Conservation (phyloP, 805 yeast species). For the Metschnikowia corniflorae region DNA sequence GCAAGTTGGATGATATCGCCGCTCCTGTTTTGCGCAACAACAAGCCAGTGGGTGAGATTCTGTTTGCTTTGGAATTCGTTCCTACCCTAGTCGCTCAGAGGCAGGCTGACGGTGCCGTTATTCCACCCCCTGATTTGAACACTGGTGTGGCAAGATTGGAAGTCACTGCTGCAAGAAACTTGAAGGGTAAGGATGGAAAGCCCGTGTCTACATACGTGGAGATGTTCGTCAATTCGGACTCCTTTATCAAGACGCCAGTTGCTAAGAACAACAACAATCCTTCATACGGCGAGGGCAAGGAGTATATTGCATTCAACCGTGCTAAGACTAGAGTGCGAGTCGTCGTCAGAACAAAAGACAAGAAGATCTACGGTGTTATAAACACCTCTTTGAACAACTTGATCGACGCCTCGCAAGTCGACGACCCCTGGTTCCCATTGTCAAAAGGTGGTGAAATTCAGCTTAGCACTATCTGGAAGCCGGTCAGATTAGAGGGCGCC, state of each 20-base stretch:
- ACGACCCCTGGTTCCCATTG: constrained; percentile 73
- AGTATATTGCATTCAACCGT: constrained; percentile 69
- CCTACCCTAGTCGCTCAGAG: constrained; percentile 64
- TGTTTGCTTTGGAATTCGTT: constrained; percentile 68
- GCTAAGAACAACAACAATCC: constrained; percentile 64
- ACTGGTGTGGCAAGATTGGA: constrained; percentile 84
- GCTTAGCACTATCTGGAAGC: constrained; percentile 75
- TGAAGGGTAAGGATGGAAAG: constrained; percentile 45
- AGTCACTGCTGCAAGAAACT: constrained; percentile 59
- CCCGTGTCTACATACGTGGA: constrained; percentile 62
- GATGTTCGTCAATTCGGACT: constrained; percentile 53
- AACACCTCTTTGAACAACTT: constrained; percentile 59
- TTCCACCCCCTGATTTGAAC: constrained; percentile 87
- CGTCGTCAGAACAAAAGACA: constrained; percentile 57
- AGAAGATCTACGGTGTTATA: constrained; percentile 56
- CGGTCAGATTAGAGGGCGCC: constrained; percentile 68
- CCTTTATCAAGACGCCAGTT: constrained; percentile 53
- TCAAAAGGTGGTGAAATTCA: constrained; percentile 71
- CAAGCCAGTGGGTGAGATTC: constrained; percentile 73
- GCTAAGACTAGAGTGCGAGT: constrained; percentile 67
- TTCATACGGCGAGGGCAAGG: constrained; percentile 57
- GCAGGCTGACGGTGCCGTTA: constrained; percentile 75
- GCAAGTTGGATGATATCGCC: constrained; percentile 45
- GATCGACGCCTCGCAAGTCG: constrained; percentile 74
- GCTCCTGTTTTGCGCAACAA: constrained; percentile 74